Evolutionary conservation across 495 filamentous ascomycete genomes (phyloP).

Genomic region (Trypethelium eluteriae): DNA sequence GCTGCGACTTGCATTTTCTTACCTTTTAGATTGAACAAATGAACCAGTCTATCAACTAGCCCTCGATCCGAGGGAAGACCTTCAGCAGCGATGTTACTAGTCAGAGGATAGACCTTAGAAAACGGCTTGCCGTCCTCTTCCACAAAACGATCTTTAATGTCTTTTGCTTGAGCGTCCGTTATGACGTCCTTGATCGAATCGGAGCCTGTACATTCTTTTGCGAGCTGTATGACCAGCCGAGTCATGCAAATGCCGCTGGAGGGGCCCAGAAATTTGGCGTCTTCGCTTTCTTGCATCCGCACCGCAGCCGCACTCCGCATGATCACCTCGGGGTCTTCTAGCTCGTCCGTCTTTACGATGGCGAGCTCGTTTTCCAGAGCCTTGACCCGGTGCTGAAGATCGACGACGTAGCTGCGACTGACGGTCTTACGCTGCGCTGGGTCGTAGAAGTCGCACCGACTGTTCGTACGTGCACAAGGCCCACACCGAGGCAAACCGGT

Average conservation of each 20-base stretch:
- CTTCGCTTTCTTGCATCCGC: conserved; percentile 69
- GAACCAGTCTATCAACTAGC: conserved; percentile 63
- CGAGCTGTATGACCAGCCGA: conserved; percentile 86
- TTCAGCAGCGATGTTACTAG: conserved; percentile 63
- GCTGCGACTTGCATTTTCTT: conserved; percentile 24
- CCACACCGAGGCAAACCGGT: conserved; percentile 80
- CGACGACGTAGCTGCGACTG: conserved; percentile 77
- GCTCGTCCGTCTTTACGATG: conserved; percentile 56
- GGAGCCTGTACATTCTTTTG: conserved; percentile 75
- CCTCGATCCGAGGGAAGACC: conserved; percentile 54
- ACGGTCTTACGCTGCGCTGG: conserved; percentile 69
- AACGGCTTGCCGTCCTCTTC: conserved; percentile 53
- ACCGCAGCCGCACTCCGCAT: conserved; percentile 77
- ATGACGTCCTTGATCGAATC: conserved; percentile 82
- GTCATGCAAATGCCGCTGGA: conserved; percentile 93
- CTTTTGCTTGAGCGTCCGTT: conserved; percentile 55
- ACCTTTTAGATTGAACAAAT: conserved; percentile 78
- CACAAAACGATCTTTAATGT: conserved; percentile 50
- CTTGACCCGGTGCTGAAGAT: conserved; percentile 73
- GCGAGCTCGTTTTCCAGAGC: conserved; percentile 67
- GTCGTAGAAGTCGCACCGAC: conserved; percentile 88
- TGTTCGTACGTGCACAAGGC: conserved; percentile 86
- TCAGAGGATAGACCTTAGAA: conserved; percentile 67
- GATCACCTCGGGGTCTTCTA: conserved; percentile 63
- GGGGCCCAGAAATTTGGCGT: conserved; percentile 79